Conservation (phyloP, 352 stramenopile genomes). For the Phytophthora lateralis region DNA sequence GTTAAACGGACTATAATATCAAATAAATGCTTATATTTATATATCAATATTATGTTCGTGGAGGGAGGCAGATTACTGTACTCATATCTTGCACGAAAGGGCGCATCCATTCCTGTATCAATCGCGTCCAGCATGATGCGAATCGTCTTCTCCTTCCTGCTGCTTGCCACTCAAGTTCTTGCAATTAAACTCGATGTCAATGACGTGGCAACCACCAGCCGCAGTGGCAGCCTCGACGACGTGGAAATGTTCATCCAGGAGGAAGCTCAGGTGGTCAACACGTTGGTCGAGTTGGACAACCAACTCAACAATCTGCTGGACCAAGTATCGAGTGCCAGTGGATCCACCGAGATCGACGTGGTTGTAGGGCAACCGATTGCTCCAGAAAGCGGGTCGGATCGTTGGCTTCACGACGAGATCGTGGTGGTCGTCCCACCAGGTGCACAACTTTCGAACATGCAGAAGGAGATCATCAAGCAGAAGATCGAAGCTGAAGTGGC, state of each 20-base stretch:
- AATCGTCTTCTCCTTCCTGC: conserved; percentile 1
- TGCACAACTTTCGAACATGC: conserved; percentile 14
- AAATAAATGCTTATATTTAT: too few species aligned
- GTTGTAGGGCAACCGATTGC: conserved; percentile 6
- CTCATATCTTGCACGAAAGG: conserved; percentile 10
- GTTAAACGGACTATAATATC: too few species aligned
- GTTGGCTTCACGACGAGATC: neutral
- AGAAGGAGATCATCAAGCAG: conserved; percentile 19
- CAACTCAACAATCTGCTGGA: conserved; percentile 13
- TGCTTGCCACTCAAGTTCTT: neutral
- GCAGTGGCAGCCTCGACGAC: conserved; percentile 13
- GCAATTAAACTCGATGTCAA: conserved; percentile 20
- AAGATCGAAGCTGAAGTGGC: conserved; percentile 22
- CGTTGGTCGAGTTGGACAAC: conserved; percentile 21
- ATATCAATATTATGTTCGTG: too few species aligned
- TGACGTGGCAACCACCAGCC: neutral
- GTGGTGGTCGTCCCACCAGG: conserved; percentile 4
- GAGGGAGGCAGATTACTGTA: neutral
- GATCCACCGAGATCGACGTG: conserved; percentile 20
- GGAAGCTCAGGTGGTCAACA: conserved; percentile 23
- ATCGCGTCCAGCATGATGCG: conserved; percentile 4
- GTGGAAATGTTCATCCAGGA: conserved; percentile 18
- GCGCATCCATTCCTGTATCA: neutral
- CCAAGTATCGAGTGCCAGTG: conserved; percentile 10
- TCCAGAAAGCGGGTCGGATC: conserved; percentile 4